These are phyloP conservation scores for Phycomyces nitens DNA, from an alignment of 192 early-diverging fungal genomes.

Conservation along the genomic window DNA sequence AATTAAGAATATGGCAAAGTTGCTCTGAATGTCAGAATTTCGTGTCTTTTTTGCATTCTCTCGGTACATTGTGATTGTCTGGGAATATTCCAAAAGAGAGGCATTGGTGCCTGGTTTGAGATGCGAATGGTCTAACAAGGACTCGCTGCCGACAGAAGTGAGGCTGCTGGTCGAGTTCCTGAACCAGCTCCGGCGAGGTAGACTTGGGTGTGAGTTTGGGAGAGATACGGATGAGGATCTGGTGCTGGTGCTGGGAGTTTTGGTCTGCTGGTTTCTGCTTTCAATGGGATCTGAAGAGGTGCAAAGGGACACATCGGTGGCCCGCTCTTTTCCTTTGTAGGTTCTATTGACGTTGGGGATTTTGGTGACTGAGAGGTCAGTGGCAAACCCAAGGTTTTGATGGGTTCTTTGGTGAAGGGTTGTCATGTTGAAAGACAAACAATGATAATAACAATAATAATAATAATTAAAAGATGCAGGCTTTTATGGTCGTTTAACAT, in stretches of 20 bases:
- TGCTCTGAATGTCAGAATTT: conserved; percentile 54
- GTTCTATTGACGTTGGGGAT: too few species aligned
- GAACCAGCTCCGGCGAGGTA: background rate
- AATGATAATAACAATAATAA: too few species aligned
- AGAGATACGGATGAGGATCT: background rate
- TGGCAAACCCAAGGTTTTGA: too few species aligned
- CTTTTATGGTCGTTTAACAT: too few species aligned
- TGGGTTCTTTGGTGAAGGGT: too few species aligned
- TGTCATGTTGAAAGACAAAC: too few species aligned
- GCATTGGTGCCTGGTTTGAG: conserved; percentile 58
- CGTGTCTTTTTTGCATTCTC: conserved; percentile 62
- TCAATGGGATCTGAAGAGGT: too few species aligned
- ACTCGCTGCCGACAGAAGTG: background rate
- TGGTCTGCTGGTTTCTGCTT: background rate
- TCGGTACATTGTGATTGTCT: conserved; percentile 56
- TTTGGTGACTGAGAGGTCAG: too few species aligned
- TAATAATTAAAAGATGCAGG: too few species aligned
- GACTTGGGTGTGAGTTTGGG: background rate
- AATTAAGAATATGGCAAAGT: conserved; percentile 63
- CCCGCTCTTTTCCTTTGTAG: too few species aligned
- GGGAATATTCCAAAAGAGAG: conserved; percentile 48
- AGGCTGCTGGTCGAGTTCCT: background rate
- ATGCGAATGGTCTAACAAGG: conserved; percentile 48
- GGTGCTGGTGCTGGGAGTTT: background rate
- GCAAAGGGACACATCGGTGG: too few species aligned